Base-by-base conservation (phyloP, 352 stramenopile genomes). In the Phytopythium ostracodes region DNA sequence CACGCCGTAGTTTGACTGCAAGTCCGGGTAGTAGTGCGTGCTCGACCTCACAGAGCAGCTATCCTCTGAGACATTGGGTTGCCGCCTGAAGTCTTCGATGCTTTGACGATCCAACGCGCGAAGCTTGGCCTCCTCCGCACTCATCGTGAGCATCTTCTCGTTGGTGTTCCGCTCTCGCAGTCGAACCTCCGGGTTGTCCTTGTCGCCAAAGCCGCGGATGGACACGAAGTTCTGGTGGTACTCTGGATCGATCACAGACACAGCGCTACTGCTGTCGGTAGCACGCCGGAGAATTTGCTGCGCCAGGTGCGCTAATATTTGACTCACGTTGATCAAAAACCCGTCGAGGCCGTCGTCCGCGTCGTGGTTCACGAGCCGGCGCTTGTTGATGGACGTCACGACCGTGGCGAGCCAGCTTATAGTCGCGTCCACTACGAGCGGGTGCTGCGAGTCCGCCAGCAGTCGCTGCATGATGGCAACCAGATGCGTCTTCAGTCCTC, bases 241-340 rank as follows among this genome's bases (percentile, higher is more conserved):
- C 2, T 40, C 63, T 24, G 71, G 53, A 57, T 91, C 50, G 29
- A 56, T 56, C 29, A 22, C 50, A 9, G 12, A 25, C 4, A 24
- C 4, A 2, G 15, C 50, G 9, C 38, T 56, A 6, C 18, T 27
- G 31, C 8, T 8, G n/a, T 59, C 53, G 4, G 33, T 31, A 4
- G 60, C 64, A 1, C 71, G 65, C 8, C 70, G 58, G 7, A 86
- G 56, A n/a, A 79, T 38, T 25, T 66, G 65, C 0, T 81, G 60
- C n/a, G 73, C 70, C 22, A 84, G 61, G 29, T 70, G 59, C 1
- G 88, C 73, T 9, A 91, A 60, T 25, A 78, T 75, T 1, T 72
- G 67, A 7, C 67, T 81, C 42, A 92, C 53, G 64, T 92, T 92
- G 31, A 88, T 73, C 44, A 92, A 59, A 29, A 91, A 79, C 1